Percentiles rank a stretch among this genome's conserved stretches.
phyloP scores from a whole-genome alignment of 139 green algal species.

The Deuterostichococcus epilithicus region DNA sequence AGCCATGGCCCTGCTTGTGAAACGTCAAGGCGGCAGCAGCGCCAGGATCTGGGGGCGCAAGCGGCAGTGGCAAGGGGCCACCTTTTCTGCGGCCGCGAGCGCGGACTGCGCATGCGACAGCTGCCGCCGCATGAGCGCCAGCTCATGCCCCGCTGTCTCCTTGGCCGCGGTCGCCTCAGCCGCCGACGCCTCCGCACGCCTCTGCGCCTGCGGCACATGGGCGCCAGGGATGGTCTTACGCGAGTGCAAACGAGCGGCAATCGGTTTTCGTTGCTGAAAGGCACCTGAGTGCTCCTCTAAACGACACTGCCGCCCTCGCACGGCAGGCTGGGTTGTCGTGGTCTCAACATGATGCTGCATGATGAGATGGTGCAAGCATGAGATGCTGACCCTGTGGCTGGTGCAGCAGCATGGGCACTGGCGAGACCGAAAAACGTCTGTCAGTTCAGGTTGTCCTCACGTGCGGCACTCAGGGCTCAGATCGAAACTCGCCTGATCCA shows the following conservation, averaged over 20 bases:
- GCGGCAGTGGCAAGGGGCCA: not conserved
- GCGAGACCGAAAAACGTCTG: too few relatives aligned
- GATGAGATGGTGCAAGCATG: too few relatives aligned
- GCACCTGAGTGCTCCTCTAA: too few relatives aligned
- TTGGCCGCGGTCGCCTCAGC: constrained; percentile 47
- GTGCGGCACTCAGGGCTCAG: too few relatives aligned
- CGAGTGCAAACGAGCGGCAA: too few relatives aligned
- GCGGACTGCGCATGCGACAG: constrained; percentile 47
- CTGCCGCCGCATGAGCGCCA: constrained; percentile 73
- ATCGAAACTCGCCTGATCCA: not conserved
- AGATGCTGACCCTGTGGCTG: too few relatives aligned
- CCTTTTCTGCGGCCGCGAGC: constrained; percentile 41
- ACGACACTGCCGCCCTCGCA: too few relatives aligned
- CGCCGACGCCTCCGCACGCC: constrained; percentile 20
- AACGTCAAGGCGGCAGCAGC: not conserved
- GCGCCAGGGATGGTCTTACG: not conserved
- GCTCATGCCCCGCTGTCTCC: constrained; percentile 56
- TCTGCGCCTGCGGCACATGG: not conserved
- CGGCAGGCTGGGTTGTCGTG: too few relatives aligned
- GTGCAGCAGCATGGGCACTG: too few relatives aligned
- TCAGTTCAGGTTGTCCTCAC: too few relatives aligned
- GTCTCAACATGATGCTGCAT: too few relatives aligned
- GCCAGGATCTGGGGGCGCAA: not conserved
- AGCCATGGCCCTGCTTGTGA: not conserved
- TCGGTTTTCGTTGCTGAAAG: too few relatives aligned